Evolutionary conservation across 2,329 filamentous ascomycete genomes (phyloP).

Genomic region (Diaporthe eres): DNA sequence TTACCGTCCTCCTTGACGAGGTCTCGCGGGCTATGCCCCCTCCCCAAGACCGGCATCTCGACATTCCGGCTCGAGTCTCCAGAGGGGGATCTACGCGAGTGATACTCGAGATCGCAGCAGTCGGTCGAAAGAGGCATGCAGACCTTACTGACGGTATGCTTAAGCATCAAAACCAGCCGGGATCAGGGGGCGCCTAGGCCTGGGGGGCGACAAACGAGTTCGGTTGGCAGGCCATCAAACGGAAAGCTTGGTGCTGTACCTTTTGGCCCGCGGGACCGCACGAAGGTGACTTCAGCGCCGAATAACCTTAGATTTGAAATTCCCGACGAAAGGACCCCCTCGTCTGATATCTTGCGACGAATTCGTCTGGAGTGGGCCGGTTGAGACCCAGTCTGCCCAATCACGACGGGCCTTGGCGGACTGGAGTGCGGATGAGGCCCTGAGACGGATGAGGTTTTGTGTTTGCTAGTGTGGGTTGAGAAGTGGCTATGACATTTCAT

Average conservation of each 20-base stretch:
- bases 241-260: conserved; percentile 12
- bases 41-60: conserved; percentile 30
- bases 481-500: conserved; percentile 29
- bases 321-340: conserved; percentile 12
- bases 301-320: conserved; percentile 37
- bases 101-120: conserved; percentile 18
- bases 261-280: not conserved
- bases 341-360: conserved; percentile 37
- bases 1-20: not conserved
- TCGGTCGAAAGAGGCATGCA: conserved; percentile 20
- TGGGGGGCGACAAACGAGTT: conserved; percentile 5
- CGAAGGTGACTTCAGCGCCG: not conserved
- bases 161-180: conserved; percentile 18
- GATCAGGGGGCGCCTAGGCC: conserved; percentile 26
- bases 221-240: conserved; percentile 35
- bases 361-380: not conserved
- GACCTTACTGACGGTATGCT: conserved; percentile 15
- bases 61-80: conserved; percentile 34
- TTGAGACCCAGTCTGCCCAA: conserved; percentile 22
- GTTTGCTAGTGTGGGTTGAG: conserved; percentile 36
- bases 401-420: conserved; percentile 50
- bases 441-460: conserved; percentile 41
- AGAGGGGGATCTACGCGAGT: conserved; percentile 29
- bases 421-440: conserved; percentile 57
- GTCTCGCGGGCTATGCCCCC: not conserved